Conservation (phyloP, 306 rosid genomes). For the Oemleria cerasiformis region DNA sequence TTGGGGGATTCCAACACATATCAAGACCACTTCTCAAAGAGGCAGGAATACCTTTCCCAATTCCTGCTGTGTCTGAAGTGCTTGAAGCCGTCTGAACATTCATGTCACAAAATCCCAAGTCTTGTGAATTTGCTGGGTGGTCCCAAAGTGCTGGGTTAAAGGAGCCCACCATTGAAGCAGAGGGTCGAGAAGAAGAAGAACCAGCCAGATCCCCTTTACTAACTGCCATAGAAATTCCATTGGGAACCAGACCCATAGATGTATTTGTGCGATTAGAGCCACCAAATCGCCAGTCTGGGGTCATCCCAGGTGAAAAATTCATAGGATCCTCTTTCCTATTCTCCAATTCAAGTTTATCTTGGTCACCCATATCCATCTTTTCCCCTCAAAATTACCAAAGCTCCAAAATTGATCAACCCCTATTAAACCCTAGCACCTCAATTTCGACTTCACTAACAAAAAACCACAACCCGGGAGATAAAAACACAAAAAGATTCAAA, state of each 20-base stretch:
- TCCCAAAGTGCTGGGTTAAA: slow-evolving; percentile 64
- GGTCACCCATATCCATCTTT: slow-evolving; percentile 70
- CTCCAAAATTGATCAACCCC: slow-evolving; percentile 26
- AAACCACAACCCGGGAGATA: slow-evolving; percentile 3
- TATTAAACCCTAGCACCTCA: slow-evolving; percentile 17
- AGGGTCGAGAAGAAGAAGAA: slow-evolving; percentile 60
- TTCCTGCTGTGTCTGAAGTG: slow-evolving; percentile 39
- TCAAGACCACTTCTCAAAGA: slow-evolving; percentile 52
- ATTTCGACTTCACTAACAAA: background rate
- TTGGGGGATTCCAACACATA: slow-evolving; percentile 60
- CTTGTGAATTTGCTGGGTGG: slow-evolving; percentile 50
- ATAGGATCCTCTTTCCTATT: slow-evolving; percentile 60
- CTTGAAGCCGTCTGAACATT: slow-evolving; percentile 43
- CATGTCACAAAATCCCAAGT: slow-evolving; percentile 58
- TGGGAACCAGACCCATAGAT: slow-evolving; percentile 49
- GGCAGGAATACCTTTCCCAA: slow-evolving; percentile 48
- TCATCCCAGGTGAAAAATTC: slow-evolving; percentile 53
- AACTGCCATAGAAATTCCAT: slow-evolving; percentile 43
- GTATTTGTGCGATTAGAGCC: slow-evolving; percentile 52
- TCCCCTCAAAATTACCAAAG: slow-evolving; percentile 33
- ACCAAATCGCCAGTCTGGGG: slow-evolving; percentile 76
- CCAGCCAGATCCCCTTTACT: slow-evolving; percentile 57
- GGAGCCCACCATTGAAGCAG: slow-evolving; percentile 70
- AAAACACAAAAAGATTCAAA: slow-evolving; percentile 13
- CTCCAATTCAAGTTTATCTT: slow-evolving; percentile 62